Base-by-base conservation (phyloP, 345 rosid species). In the Sonneratia caseolaris region DNA sequence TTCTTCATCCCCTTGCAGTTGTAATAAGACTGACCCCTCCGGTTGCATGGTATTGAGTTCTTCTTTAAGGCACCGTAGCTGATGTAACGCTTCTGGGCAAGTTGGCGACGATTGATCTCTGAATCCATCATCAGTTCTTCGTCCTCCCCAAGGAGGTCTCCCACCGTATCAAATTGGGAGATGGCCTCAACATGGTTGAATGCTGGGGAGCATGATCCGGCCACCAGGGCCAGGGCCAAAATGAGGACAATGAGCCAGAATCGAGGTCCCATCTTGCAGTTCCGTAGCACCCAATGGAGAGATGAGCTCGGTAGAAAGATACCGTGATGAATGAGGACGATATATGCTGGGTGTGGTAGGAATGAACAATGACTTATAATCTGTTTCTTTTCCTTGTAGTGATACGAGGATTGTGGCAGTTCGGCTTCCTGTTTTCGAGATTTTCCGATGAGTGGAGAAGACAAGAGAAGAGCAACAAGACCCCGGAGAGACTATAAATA, bases 21-120 rank as follows among this genome's bases (percentile, higher is more conserved):
- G 66, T 87, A 87, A 82, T 85, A 85, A 59, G 89, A 87, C 3
- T 68, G 40, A 65, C 91, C 89, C 18, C 83, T 79, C 40, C 71
- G 70, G 64, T 55, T 75, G 70, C 89, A 85, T 3, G 91, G 91
- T 2, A 81, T 77, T 22, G 68, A 57, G 74, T 82, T 69, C 72
- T 64, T 70, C 68, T 19, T 75, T 22, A 85, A 75, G 12, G 86
- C 88, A 4, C 43, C 70, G 68, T 87, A 85, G 76, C 91, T 84
- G 21, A 87, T 79, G 76, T 80, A 80, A 21, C 72, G 12, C 77
- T 22, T 15, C 7, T 5, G n/a, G 47, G 66, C 70, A 36, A 81
- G 68, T 21, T 32, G 43, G 16, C 84, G 72, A 1, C 80, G 69
- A 18, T 35, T 64, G 4, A 36, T 32, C 21, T 70, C 73, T 14